These are phyloP conservation scores for Hyaloscypha bicolor DNA, from an alignment of 495 filamentous ascomycete genomes.

Conservation along the genomic window DNA sequence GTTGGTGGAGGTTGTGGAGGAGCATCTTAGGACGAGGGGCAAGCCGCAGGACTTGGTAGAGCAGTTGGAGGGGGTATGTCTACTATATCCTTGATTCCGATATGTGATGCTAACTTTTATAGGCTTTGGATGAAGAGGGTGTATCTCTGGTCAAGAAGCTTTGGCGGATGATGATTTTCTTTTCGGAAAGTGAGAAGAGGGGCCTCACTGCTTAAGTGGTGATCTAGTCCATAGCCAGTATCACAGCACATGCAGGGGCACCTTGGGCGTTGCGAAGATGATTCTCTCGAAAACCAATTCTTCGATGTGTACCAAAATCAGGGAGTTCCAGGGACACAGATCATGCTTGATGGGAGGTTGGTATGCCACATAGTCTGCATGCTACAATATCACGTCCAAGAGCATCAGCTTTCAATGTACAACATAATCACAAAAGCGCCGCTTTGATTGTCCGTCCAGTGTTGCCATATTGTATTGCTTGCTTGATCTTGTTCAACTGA, in stretches of 20 bases:
- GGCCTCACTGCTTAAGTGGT: constrained; percentile 67
- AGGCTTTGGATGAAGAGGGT: constrained; percentile 94
- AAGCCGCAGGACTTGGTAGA: constrained; percentile 80
- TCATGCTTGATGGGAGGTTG: not conserved
- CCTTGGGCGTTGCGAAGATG: no score
- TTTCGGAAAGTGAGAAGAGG: constrained; percentile 91
- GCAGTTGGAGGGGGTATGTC: constrained; percentile 77
- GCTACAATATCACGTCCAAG: not conserved
- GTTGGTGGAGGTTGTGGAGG: constrained; percentile 89
- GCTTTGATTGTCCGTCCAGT: not conserved
- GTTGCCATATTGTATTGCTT: not conserved
- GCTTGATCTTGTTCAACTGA: not conserved
- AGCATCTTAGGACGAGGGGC: constrained; percentile 77
- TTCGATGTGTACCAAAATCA: not conserved
- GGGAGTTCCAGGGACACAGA: not conserved
- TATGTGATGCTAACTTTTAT: constrained; percentile 39
- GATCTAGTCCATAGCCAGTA: no score
- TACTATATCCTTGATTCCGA: constrained; percentile 14
- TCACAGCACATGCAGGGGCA: no score
- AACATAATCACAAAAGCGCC: not conserved
- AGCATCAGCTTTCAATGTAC: not conserved
- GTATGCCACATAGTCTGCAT: not conserved
- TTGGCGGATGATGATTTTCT: constrained; percentile 99
- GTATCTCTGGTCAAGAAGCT: constrained; percentile 94
- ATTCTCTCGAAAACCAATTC: no score